These are phyloP conservation scores for Glomus cerebriforme DNA, from an alignment of 192 early-diverging fungal genomes.

Conservation along the genomic window DNA sequence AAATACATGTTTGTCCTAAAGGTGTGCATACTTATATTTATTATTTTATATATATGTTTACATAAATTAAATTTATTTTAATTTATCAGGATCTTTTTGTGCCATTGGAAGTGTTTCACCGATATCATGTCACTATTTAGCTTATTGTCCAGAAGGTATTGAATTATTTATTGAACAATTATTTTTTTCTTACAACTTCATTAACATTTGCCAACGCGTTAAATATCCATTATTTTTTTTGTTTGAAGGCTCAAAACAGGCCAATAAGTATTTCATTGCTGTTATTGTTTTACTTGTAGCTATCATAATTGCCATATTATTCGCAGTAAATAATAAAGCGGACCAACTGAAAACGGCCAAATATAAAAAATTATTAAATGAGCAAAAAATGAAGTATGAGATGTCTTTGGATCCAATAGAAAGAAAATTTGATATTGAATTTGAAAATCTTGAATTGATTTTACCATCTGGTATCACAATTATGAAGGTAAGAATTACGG, in stretches of 20 bases:
- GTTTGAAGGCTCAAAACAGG: constrained; percentile 32
- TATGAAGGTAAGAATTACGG: constrained; percentile 43
- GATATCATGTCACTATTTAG: constrained; percentile 35
- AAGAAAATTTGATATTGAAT: constrained; percentile 59
- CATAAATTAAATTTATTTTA: constrained; percentile 22
- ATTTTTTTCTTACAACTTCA: not conserved
- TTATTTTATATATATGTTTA: constrained; percentile 45
- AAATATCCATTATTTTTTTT: no score
- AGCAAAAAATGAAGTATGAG: constrained; percentile 8
- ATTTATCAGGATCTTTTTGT: not conserved
- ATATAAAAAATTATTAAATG: constrained; percentile 29
- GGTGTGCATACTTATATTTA: constrained; percentile 36
- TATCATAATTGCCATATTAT: constrained; percentile 36
- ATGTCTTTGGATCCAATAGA: constrained; percentile 39
- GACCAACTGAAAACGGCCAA: constrained; percentile 30
- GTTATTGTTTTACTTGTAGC: constrained; percentile 34
- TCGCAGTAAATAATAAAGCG: constrained; percentile 35
- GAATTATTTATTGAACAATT: not conserved
- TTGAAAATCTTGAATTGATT: constrained; percentile 42
- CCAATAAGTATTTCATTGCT: constrained; percentile 38
- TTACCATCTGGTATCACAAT: constrained; percentile 52
- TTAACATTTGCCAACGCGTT: not conserved
- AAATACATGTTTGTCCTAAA: constrained; percentile 50
- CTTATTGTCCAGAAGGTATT: constrained; percentile 34
- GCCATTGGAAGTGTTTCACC: constrained; percentile 2